Evolutionary conservation across 352 stramenopile species (phyloP).

Genomic region (Hyaloperonospora brassicae): DNA sequence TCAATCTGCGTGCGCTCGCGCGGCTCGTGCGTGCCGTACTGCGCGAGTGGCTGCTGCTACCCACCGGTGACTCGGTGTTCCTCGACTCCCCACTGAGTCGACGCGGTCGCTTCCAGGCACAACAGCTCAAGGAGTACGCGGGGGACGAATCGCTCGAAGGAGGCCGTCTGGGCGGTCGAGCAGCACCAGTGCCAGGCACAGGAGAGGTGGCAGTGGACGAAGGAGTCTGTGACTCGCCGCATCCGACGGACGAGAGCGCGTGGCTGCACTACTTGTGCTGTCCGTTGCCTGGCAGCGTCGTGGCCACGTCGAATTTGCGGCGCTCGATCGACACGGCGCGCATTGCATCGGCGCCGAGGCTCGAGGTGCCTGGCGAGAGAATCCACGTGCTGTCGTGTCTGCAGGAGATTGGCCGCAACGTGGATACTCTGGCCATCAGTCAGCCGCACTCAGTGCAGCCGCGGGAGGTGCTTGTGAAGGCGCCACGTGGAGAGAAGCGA

Average conservation of each 20-base stretch:
- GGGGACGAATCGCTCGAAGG: conserved; percentile 15
- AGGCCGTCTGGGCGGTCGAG: background rate
- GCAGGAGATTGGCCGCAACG: conserved; percentile 80
- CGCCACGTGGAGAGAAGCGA: conserved; percentile 33
- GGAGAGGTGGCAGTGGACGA: background rate
- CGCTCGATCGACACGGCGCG: conserved; percentile 74
- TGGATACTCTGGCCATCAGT: conserved; percentile 77
- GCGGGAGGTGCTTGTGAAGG: conserved; percentile 19
- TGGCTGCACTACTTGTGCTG: conserved; percentile 43
- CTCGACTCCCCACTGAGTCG: conserved; percentile 78
- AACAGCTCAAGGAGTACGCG: conserved; percentile 43
- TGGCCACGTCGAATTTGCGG: conserved; percentile 69
- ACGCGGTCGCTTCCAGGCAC: conserved; percentile 47
- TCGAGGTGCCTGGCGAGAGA: conserved; percentile 43
- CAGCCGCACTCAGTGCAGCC: conserved; percentile 35
- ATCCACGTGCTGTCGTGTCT: conserved; percentile 79
- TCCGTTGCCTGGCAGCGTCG: conserved; percentile 41
- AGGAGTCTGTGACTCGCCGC: conserved; percentile 6
- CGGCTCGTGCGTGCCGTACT: conserved; percentile 45
- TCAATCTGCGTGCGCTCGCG: conserved; percentile 35
- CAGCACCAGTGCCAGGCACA: background rate
- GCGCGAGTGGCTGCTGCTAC: conserved; percentile 61
- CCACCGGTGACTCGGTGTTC: conserved; percentile 68
- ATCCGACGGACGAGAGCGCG: conserved; percentile 16
- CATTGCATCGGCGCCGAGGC: conserved; percentile 54